A percentile compares a stretch with the other conserved stretches of the same genome.
These are phyloP conservation scores for Bacidia rubella DNA, from an alignment of 495 filamentous ascomycete species.

Conservation along the genomic window DNA sequence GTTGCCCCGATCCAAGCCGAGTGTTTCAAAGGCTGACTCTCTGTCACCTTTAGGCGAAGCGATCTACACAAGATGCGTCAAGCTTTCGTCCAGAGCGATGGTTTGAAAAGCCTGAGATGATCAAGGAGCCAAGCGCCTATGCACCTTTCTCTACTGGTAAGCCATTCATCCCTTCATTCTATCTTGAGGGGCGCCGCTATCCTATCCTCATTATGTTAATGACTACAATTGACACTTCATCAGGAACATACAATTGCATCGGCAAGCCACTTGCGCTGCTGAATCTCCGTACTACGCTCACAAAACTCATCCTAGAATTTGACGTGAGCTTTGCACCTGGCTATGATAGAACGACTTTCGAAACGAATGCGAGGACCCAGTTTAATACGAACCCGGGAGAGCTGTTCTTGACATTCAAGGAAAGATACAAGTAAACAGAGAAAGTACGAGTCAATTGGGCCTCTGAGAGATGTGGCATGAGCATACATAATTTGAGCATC, in stretches of 20 bases:
- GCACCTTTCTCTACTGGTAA: constrained; percentile 16
- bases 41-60: not conserved
- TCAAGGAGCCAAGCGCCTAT: constrained; percentile 6
- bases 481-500: too few relatives aligned
- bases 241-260: constrained; percentile 24
- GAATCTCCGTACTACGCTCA: constrained; percentile 18
- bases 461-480: too few relatives aligned
- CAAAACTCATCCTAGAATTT: constrained; percentile 16
- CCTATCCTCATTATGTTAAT: not conserved
- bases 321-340: constrained; percentile 19
- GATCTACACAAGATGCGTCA: not conserved
- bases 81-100: constrained; percentile 13
- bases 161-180: too few relatives aligned
- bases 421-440: too few relatives aligned
- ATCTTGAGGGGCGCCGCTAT: not conserved
- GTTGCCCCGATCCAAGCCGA: not conserved
- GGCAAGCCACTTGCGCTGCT: constrained; percentile 21
- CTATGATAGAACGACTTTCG: constrained; percentile 8
- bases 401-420: not conserved
- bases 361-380: not conserved
- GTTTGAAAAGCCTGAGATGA: constrained; percentile 10
- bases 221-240: not conserved
- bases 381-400: not conserved
- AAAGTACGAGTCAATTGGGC: too few relatives aligned
- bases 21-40: constrained; percentile 1